Conservation (phyloP, 208 protist species). For the Herpetomonas muscarum region DNA sequence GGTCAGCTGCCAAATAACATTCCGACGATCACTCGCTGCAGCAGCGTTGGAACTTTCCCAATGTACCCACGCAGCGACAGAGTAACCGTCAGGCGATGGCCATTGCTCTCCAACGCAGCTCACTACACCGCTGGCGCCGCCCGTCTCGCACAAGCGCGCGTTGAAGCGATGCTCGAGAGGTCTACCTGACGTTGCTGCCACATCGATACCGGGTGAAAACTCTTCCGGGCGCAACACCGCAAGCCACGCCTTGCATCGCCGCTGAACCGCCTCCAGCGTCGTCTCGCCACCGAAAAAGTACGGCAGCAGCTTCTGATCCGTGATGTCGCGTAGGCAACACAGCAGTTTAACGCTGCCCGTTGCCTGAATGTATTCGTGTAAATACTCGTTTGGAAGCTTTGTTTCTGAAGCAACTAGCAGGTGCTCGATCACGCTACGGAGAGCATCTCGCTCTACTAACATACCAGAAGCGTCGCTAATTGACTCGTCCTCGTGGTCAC, state of each 20-base stretch:
- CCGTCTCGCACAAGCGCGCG: constrained; percentile 33
- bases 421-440: constrained; percentile 22
- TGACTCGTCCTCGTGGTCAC: no score
- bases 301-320: constrained; percentile 16
- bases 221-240: constrained; percentile 13
- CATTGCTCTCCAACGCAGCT: constrained; percentile 30
- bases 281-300: constrained; percentile 24
- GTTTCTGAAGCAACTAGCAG: constrained; percentile 26
- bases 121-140: constrained; percentile 33
- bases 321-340: constrained; percentile 26
- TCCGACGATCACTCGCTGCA: constrained; percentile 12
- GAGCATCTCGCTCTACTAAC: constrained; percentile 15
- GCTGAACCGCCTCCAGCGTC: constrained; percentile 6
- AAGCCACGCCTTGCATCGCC: constrained; percentile 26
- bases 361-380: constrained; percentile 26
- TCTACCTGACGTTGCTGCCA: background rate
- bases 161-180: constrained; percentile 15
- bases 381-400: constrained; percentile 23
- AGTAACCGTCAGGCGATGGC: constrained; percentile 56
- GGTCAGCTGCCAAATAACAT: constrained; percentile 36
- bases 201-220: background rate
- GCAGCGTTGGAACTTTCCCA: constrained; percentile 19
- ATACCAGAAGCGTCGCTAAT: no score
- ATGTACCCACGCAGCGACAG: constrained; percentile 36
- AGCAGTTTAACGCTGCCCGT: constrained; percentile 22